Percentiles rank a stretch among this genome's conserved stretches.
phyloP scores from a whole-genome alignment of 2,329 filamentous ascomycete genomes.

The Colletotrichum sp. region DNA sequence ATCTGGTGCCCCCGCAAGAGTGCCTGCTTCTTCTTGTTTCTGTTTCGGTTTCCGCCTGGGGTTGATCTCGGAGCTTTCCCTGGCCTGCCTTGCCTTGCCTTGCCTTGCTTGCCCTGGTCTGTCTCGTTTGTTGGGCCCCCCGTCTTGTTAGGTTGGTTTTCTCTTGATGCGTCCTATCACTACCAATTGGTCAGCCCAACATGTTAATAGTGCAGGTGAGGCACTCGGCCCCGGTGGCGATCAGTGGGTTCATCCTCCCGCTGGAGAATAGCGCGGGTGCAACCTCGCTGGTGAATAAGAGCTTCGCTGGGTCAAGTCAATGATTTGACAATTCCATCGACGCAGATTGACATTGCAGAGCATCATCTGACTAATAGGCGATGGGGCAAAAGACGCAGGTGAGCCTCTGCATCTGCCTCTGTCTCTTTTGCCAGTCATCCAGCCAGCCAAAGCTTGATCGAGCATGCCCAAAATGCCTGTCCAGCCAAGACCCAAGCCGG shows the following conservation, averaged over 20 bases:
- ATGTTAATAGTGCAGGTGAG: conserved; percentile 23
- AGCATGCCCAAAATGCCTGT: not conserved
- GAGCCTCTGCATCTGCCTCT: not conserved
- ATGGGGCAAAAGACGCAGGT: not conserved
- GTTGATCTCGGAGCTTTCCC: conserved; percentile 15
- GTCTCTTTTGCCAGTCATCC: not conserved
- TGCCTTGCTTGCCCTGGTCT: not conserved
- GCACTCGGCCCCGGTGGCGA: conserved; percentile 18
- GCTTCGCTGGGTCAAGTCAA: not conserved
- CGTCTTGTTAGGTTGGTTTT: not conserved
- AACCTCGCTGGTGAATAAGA: conserved; percentile 17
- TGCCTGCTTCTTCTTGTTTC: not conserved
- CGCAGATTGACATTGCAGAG: not conserved
- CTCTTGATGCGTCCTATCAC: not conserved
- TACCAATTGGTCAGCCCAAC: conserved; percentile 19
- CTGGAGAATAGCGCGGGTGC: conserved; percentile 21
- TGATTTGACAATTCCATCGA: not conserved
- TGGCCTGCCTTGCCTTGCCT: not conserved
- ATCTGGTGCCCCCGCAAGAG: not conserved
- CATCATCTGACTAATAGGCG: not conserved
- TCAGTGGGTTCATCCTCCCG: conserved; percentile 22
- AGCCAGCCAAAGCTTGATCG: not conserved
- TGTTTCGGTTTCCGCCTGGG: not conserved
- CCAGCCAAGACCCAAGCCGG: not conserved
- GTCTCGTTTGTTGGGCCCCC: not conserved